phyloP scores from a whole-genome alignment of 352 stramenopile species.

The Pelagophyceae sp. region DNA sequence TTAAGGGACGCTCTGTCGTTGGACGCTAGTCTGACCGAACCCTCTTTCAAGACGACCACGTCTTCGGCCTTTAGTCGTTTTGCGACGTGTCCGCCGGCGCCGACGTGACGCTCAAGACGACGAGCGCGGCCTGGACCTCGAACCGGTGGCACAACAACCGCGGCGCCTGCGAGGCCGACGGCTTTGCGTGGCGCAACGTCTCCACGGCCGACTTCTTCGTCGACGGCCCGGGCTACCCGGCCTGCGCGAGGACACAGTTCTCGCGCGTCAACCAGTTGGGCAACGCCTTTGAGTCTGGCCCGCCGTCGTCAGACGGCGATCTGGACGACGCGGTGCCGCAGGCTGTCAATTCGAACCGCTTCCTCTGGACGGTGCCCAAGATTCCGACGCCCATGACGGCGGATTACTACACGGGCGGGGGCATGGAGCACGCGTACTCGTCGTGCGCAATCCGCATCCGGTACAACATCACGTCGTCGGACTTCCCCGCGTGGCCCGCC shows the following conservation, averaged over 20 bases:
- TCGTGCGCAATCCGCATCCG: conserved; percentile 33
- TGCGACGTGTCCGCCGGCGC: conserved; percentile 27
- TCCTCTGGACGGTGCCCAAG: conserved; percentile 31
- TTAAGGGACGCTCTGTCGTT: no score
- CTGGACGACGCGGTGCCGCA: conserved; percentile 9
- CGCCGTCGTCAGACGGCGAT: conserved; percentile 17
- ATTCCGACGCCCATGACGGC: conserved; percentile 19
- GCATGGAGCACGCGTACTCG: conserved; percentile 28
- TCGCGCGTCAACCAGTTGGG: conserved; percentile 42
- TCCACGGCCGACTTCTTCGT: conserved; percentile 23
- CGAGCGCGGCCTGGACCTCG: conserved; percentile 18
- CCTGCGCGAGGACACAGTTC: conserved; percentile 32
- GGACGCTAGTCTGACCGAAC: no score
- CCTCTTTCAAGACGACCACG: no score
- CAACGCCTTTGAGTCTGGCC: conserved; percentile 29
- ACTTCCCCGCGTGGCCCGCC: conserved; percentile 35
- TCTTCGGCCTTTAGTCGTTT: no score
- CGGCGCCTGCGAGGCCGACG: conserved; percentile 26
- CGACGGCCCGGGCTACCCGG: conserved; percentile 23
- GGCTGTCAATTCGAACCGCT: conserved; percentile 34
- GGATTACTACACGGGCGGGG: not conserved
- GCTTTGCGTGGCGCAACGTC: conserved; percentile 32
- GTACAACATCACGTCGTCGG: conserved; percentile 39
- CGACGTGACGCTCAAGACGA: conserved; percentile 17
- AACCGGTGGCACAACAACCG: conserved; percentile 34